These are phyloP conservation scores for Globisporangium spiculum DNA, from an alignment of 352 stramenopile species.

Conservation along the genomic window DNA sequence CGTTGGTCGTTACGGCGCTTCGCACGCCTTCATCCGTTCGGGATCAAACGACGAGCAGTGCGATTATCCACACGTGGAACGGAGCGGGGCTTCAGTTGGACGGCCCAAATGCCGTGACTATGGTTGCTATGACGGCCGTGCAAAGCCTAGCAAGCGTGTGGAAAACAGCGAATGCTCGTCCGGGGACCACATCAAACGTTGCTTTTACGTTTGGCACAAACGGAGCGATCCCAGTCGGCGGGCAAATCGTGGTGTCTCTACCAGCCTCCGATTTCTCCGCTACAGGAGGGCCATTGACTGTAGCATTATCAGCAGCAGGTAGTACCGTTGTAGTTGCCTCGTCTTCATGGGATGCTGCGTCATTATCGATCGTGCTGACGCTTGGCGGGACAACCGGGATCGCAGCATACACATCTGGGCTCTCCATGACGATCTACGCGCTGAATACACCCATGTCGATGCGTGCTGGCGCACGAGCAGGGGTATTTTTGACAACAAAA, in stretches of 20 bases:
- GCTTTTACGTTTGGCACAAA: conserved; percentile 45
- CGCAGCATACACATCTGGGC: conserved; percentile 24
- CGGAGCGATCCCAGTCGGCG: conserved; percentile 34
- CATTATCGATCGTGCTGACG: conserved; percentile 20
- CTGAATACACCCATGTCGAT: conserved; percentile 44
- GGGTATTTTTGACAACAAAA: conserved; percentile 36
- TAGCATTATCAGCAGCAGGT: background rate
- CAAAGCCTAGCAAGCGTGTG: conserved; percentile 32
- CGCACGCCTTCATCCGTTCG: conserved; percentile 51
- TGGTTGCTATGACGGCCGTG: conserved; percentile 40
- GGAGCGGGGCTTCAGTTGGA: conserved; percentile 36
- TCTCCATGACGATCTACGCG: conserved; percentile 35
- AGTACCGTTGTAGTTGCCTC: background rate
- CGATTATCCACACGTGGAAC: conserved; percentile 52
- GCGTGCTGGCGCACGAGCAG: conserved; percentile 19
- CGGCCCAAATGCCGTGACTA: conserved; percentile 24
- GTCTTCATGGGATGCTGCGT: conserved; percentile 27
- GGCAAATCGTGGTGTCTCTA: conserved; percentile 37
- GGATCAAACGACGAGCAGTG: conserved; percentile 13
- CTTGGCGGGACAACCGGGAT: conserved; percentile 21
- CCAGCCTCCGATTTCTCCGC: conserved; percentile 38
- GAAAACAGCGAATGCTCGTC: conserved; percentile 36
- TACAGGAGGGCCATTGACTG: conserved; percentile 8
- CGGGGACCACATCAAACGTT: conserved; percentile 44
- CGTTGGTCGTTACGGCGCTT: conserved; percentile 36